Evolutionary conservation across 1,139 yeast genomes (phyloP).

Genomic region (Blastobotrys raffinosifermentans): DNA sequence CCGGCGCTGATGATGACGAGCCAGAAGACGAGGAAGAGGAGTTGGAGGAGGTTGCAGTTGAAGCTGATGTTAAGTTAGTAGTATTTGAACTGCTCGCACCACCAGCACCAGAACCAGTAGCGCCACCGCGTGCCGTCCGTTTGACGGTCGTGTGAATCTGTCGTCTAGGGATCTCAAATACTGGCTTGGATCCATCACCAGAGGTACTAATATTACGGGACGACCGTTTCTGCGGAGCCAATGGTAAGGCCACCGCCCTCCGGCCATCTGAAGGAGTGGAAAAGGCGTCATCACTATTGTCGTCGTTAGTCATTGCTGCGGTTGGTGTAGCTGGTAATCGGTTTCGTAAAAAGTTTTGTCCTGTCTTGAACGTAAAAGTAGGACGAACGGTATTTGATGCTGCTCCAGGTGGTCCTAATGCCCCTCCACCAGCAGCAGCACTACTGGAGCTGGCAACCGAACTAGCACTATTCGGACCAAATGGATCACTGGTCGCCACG

Average conservation of each 20-base stretch:
- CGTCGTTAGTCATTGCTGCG: conserved; percentile 1
- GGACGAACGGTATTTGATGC: conserved; percentile 10
- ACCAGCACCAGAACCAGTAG: not conserved
- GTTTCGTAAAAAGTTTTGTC: conserved; percentile 12
- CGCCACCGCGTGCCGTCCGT: not conserved
- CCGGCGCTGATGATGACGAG: not conserved
- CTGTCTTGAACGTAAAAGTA: conserved; percentile 15
- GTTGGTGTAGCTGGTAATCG: conserved; percentile 13
- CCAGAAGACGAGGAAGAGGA: not conserved
- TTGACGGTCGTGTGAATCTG: conserved; percentile 5
- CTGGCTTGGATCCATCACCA: not conserved
- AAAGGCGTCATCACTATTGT: conserved; percentile 4
- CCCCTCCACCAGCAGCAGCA: conserved; percentile 1
- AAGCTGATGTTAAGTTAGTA: conserved; percentile 1
- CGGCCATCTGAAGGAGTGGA: conserved; percentile 3
- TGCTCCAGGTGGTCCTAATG: conserved; percentile 6
- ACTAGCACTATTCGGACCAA: no score
- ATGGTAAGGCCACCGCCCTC: conserved; percentile 13
- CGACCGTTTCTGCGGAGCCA: conserved; percentile 25
- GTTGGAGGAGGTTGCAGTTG: not conserved
- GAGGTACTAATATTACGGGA: conserved; percentile 15
- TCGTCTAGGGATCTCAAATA: conserved; percentile 2
- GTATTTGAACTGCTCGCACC: not conserved
- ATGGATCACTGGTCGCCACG: conserved; percentile 2
- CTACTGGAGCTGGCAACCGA: no score